Percentiles rank a stretch among this genome's conserved stretches.
These are phyloP conservation scores for Melanopsichium pennsylvanicum DNA, from an alignment of 1,284 basidiomycete genomes.

Conservation along the genomic window DNA sequence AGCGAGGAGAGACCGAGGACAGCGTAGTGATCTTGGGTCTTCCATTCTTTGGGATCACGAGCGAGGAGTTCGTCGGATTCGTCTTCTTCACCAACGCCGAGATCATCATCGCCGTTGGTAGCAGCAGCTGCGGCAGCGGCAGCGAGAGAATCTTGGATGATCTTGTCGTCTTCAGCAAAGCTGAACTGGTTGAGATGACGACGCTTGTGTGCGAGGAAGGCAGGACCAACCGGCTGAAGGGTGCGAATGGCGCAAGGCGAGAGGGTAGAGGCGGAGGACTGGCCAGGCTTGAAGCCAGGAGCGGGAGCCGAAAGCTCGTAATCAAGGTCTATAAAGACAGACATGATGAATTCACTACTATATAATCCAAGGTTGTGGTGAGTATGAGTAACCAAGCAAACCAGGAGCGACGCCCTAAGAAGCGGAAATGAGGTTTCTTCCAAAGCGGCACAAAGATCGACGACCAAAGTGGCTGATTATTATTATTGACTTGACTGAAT, in stretches of 20 bases:
- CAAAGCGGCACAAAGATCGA: conserved; percentile 30
- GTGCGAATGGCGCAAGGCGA: conserved; percentile 45
- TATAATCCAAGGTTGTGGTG: conserved; percentile 13
- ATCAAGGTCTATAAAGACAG: conserved; percentile 57
- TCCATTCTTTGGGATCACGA: conserved; percentile 97
- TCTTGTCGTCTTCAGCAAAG: conserved; percentile 62
- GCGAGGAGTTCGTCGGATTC: conserved; percentile 78
- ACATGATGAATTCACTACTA: conserved; percentile 48
- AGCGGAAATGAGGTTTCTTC: conserved; percentile 20
- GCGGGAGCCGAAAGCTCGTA: conserved; percentile 59
- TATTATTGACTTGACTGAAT: too few species aligned
- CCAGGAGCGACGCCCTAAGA: too few species aligned
- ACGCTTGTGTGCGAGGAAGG: conserved; percentile 62
- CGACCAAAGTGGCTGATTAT: too few species aligned
- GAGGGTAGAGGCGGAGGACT: conserved; percentile 45
- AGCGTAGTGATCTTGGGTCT: conserved; percentile 99
- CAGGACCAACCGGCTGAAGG: conserved; percentile 58
- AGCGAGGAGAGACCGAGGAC: conserved; percentile 91
- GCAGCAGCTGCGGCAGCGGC: conserved; percentile 70
- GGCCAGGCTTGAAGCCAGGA: conserved; percentile 57
- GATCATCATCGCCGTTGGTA: conserved; percentile 77
- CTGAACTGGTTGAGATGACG: conserved; percentile 54
- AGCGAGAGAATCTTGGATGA: conserved; percentile 42
- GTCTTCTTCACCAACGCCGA: conserved; percentile 89
- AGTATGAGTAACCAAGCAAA: not conserved